These are phyloP conservation scores for Rhododendron henanense DNA, from an alignment of 148 eudicot species.

Conservation along the genomic window DNA sequence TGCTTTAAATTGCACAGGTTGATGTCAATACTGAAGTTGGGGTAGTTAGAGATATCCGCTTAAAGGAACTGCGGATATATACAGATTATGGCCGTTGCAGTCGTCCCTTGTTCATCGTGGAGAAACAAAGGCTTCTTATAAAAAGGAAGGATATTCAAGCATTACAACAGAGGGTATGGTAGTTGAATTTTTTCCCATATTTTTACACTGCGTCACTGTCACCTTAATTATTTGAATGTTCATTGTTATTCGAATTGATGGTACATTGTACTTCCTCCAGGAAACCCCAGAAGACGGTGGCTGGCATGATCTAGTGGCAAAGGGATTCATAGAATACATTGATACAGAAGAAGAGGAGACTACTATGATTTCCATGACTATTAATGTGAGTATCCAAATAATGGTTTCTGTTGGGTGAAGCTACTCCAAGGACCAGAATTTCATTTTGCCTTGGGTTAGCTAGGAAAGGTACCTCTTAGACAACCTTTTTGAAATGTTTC, in stretches of 20 bases:
- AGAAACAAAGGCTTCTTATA: slow-evolving; percentile 82
- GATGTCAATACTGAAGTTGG: slow-evolving; percentile 97
- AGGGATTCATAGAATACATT: slow-evolving; percentile 87
- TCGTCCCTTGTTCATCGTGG: slow-evolving; percentile 93
- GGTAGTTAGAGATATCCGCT: slow-evolving; percentile 85
- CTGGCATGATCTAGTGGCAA: slow-evolving; percentile 88
- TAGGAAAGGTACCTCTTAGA: background rate
- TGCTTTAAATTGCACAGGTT: slow-evolving; percentile 42
- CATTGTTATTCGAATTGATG: background rate
- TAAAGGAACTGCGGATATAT: slow-evolving; percentile 89
- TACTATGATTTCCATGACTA: slow-evolving; percentile 99
- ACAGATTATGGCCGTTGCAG: slow-evolving; percentile 98
- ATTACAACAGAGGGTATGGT: slow-evolving; percentile 72
- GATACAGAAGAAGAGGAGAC: slow-evolving; percentile 99
- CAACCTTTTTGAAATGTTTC: background rate
- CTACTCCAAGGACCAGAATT: background rate
- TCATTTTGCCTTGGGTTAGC: background rate
- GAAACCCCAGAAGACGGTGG: slow-evolving; percentile 92
- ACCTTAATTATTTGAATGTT: slow-evolving; percentile 2
- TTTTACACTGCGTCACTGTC: background rate
- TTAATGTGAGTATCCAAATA: slow-evolving; percentile 59
- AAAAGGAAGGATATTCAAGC: slow-evolving; percentile 80
- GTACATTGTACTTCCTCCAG: slow-evolving; percentile 32
- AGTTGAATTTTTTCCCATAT: background rate
- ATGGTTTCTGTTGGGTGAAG: background rate